These are phyloP conservation scores for Phytomonas francai DNA, from an alignment of 208 protist species.

Conservation along the genomic window DNA sequence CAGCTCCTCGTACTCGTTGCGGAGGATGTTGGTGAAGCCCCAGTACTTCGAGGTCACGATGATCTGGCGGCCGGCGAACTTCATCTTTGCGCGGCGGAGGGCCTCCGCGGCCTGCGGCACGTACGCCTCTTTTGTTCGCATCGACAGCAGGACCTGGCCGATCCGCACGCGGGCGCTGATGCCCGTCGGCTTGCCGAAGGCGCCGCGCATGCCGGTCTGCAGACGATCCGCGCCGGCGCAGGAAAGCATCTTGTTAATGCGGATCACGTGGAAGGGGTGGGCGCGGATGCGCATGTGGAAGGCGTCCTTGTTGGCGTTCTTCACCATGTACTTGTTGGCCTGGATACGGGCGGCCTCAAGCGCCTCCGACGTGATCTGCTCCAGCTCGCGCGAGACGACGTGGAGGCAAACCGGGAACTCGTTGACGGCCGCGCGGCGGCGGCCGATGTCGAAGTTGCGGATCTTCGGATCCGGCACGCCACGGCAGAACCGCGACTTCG, in stretches of 20 bases:
- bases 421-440: slow-evolving; percentile 93
- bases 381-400: slow-evolving; percentile 97
- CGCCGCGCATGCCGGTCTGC: slow-evolving; percentile 97
- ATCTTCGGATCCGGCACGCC: slow-evolving; percentile 98
- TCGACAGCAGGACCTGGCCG: slow-evolving; percentile 96
- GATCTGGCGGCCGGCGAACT: slow-evolving; percentile 62
- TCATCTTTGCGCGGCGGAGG: slow-evolving; percentile 75
- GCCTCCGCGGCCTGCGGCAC: slow-evolving; percentile 60
- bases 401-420: slow-evolving; percentile 97
- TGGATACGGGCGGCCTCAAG: slow-evolving; percentile 99
- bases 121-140: slow-evolving; percentile 89
- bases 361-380: slow-evolving; percentile 98
- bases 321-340: slow-evolving; percentile 99
- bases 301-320: slow-evolving; percentile 94
- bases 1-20: slow-evolving; percentile 59
- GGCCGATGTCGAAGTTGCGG: slow-evolving; percentile 97
- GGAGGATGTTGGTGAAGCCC: slow-evolving; percentile 79
- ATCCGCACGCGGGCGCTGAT: slow-evolving; percentile 96
- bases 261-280: slow-evolving; percentile 98
- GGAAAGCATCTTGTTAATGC: slow-evolving; percentile 99
- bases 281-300: slow-evolving; percentile 99
- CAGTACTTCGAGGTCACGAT: slow-evolving; percentile 78
- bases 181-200: slow-evolving; percentile 97
- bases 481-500: slow-evolving; percentile 95
- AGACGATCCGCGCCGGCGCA: slow-evolving; percentile 99